Conservation (phyloP, 371 early-diverging fungal genomes). For the Chytridium lagenaria region DNA sequence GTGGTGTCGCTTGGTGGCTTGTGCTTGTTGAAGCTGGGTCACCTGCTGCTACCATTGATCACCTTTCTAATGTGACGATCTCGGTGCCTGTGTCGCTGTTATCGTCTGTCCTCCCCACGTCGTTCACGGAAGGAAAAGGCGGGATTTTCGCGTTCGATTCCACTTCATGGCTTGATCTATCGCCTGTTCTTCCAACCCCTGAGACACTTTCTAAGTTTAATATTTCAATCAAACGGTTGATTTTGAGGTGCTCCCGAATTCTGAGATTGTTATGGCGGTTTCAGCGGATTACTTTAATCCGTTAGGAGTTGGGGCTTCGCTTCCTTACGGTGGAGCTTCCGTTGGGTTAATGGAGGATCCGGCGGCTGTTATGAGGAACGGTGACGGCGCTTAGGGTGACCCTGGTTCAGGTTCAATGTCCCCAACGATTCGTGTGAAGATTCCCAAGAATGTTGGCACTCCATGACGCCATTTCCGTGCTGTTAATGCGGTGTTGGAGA, state of each 20-base stretch:
- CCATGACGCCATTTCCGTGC: neutral
- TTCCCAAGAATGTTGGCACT: conserved; percentile 7
- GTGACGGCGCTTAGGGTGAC: neutral
- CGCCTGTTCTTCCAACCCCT: too few species aligned
- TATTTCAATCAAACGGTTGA: neutral
- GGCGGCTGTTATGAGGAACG: neutral
- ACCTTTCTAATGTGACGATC: neutral
- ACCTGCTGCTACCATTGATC: neutral
- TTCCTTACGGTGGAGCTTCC: neutral
- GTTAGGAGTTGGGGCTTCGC: neutral
- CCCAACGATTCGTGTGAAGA: neutral
- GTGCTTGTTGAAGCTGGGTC: neutral
- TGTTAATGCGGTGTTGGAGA: neutral
- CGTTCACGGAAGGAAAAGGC: too few species aligned
- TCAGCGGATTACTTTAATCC: neutral
- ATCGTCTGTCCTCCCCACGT: neutral
- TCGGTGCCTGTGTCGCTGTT: conserved; percentile 15
- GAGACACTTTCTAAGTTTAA: too few species aligned
- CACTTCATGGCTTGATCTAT: too few species aligned
- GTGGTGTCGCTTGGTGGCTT: neutral
- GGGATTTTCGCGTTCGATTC: too few species aligned
- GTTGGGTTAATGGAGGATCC: neutral
- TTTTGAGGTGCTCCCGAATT: neutral
- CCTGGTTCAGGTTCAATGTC: neutral
- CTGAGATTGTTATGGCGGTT: neutral